Percentiles rank a stretch among this genome's conserved stretches.
Conservation (phyloP, 2,329 filamentous ascomycete species). For the Ophiostoma sp. region DNA sequence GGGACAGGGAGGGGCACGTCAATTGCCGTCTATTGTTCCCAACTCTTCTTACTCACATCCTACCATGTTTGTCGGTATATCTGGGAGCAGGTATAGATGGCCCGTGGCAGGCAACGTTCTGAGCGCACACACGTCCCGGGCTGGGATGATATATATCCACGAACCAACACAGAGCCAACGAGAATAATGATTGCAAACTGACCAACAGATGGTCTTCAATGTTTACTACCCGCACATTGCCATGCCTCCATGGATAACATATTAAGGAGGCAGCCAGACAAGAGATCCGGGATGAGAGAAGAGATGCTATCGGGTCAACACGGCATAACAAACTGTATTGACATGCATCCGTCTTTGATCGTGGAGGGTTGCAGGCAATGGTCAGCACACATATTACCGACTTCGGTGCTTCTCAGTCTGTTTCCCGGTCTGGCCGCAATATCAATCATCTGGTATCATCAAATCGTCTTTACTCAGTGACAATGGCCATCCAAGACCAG, state of each 20-base stretch:
- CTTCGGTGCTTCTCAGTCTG: not conserved
- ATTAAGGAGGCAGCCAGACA: not conserved
- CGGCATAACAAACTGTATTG: slow-evolving; percentile 7
- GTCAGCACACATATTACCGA: not conserved
- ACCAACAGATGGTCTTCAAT: not conserved
- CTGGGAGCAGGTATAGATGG: not conserved
- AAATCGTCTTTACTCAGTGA: not conserved
- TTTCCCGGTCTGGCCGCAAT: not conserved
- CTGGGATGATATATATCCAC: not conserved
- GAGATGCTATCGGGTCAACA: not conserved
- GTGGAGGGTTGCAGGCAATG: not conserved
- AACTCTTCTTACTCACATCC: not conserved
- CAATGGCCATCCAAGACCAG: not conserved
- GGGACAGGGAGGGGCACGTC: not conserved
- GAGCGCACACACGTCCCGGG: not conserved
- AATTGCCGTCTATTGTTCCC: not conserved
- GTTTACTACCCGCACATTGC: not conserved
- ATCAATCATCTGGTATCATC: not conserved
- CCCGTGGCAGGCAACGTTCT: not conserved
- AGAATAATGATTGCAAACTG: not conserved
- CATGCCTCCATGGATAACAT: not conserved
- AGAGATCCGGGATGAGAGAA: not conserved
- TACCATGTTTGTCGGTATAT: not conserved
- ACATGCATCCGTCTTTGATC: not conserved
- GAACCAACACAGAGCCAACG: not conserved